Base-by-base conservation (phyloP, 257 asterid genomes). In the Solanum chmielewskii region DNA sequence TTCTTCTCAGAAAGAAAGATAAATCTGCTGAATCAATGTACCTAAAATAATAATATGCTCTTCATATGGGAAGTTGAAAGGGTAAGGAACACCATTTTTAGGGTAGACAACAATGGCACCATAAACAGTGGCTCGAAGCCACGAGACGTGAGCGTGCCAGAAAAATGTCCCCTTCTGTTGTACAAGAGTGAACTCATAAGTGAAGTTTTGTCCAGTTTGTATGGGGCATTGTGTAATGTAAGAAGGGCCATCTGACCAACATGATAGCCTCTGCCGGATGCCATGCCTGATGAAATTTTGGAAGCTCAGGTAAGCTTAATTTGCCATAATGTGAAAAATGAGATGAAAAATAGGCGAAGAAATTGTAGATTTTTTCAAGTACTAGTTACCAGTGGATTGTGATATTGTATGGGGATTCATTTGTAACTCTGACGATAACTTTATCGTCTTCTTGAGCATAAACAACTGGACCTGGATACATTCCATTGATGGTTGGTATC, bases 171-270 rank as follows among this genome's bases (percentile, higher is more conserved):
- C 98, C 85, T 93, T 92, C 85, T 94, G 96, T 78, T 90, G 93
- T 25, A 88, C 90, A 39, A 94, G 37, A 7, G 94, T 92, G 83
- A 93, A 93, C 86, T 90, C 92, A 31, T 94, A 93, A 0, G 93
- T 94, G 91, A 89, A 94, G 47, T 91, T 90, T 35, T 92, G 91
- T 3, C 95, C 98, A 0, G 96, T 29, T 87, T 91, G 94, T 33
- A 94, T 90, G 2, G 95, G 98, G 82, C 96, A 94, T 71, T 94
- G 98, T 9, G 94, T 94, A 2, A 94, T 86, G 75, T 91, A 94
- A 13, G 94, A 91, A 62, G 98, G 98, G 27, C 98, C 98, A 60
- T 94, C 98, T 1, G 89, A 91, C 98, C 98, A 94, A 85, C 94
- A 91, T 5, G 94, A 90, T 69, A 92, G 77, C 90, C 86, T 89